Base-by-base conservation (phyloP, 345 rosid genomes). In the Moricandia arvensis region DNA sequence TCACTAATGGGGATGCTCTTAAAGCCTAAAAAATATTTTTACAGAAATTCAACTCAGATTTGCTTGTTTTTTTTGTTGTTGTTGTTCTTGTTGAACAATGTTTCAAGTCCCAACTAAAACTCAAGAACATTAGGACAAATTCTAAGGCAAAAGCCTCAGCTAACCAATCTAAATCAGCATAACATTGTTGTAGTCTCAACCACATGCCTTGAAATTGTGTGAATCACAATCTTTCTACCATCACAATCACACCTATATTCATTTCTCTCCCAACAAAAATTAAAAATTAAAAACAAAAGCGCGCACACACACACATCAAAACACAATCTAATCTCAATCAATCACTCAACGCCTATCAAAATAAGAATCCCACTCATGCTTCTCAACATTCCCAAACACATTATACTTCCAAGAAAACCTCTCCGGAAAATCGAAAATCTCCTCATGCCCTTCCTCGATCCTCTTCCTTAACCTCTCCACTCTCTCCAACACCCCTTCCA, bases 401-500 rank as follows among this genome's bases (percentile, higher is more conserved):
- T 68, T 83, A 68, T 83, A 84, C 81, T 90, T 88, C 96, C 96
- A 90, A 3, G 85, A 82, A 45, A 37, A 75, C 66, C 79, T 80
- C 75, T 88, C 96, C 0, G 71, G 82, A 3, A 81, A 71, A 57
- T 82, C 87, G 24, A 75, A 62, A 54, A 77, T 63, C 73, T 77
- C 71, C 21, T 76, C 65, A 8, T 77, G 74, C 12, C 90, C 89
- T 8, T 79, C 79, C 7, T 35, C 68, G 4, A 77, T 84, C 69
- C 68, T 77, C 53, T 66, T 75, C 81, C 88, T 81, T 1, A 85
- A 49, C 1, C 38, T 78, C 12, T 81, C 78, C 7, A 89, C 72
- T 74, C 96, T 88, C 10, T 83, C 80, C 27, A 91, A 77, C n/a
- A 91, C 89, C 0, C 91, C 97, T n/a, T 87, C 80, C 0, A 93